Conservation (phyloP, 768 basidiomycete species). For the Russula abietina region DNA sequence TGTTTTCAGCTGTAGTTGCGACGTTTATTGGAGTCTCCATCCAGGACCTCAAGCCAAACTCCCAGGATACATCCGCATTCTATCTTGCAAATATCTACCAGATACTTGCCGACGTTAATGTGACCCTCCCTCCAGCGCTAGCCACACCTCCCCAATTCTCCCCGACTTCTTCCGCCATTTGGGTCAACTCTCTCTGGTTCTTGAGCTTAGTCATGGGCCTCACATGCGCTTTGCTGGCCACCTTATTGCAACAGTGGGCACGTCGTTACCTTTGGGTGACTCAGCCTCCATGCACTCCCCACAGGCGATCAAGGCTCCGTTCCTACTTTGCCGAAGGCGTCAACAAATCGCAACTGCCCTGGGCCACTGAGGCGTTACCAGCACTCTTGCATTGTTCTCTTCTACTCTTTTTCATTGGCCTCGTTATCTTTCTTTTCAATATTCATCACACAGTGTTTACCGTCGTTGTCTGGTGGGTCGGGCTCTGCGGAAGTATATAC, state of each 20-base stretch:
- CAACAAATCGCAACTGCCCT: background rate
- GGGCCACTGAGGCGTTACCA: background rate
- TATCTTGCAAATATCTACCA: constrained; percentile 9
- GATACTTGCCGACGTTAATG: background rate
- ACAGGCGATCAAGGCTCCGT: constrained; percentile 4
- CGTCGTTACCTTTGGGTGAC: constrained; percentile 10
- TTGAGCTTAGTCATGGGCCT: constrained; percentile 7
- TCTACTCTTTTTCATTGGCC: constrained; percentile 10
- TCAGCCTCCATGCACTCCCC: constrained; percentile 2
- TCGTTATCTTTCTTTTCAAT: constrained; percentile 5
- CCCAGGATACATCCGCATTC: constrained; percentile 3
- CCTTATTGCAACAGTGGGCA: constrained; percentile 15
- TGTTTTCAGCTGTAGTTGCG: constrained; percentile 9
- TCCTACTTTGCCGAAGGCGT: constrained; percentile 8
- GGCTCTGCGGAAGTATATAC: background rate
- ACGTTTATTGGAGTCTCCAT: background rate
- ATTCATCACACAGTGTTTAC: constrained; percentile 10
- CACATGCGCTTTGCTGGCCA: constrained; percentile 10
- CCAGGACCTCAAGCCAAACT: constrained; percentile 3
- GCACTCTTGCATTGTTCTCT: constrained; percentile 4
- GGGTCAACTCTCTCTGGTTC: constrained; percentile 14
- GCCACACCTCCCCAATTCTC: constrained; percentile 5
- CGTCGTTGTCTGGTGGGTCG: background rate
- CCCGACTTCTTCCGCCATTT: background rate
- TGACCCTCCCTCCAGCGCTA: background rate